These are phyloP conservation scores for Penicillium brevicompactum DNA, from an alignment of 2,329 filamentous ascomycete species.

Conservation along the genomic window DNA sequence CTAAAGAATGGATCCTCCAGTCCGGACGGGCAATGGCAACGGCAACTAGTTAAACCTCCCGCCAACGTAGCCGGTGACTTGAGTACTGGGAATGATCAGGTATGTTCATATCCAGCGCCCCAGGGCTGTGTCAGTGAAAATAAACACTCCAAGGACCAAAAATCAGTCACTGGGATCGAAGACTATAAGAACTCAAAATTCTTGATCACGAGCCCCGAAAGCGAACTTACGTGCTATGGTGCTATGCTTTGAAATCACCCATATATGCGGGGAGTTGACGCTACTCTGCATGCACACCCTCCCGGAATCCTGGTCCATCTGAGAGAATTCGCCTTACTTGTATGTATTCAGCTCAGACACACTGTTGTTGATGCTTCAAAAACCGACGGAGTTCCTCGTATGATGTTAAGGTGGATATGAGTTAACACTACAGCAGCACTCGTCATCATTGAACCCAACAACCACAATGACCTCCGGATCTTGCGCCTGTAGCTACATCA, in stretches of 20 bases:
- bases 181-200: too few relatives aligned
- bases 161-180: too few relatives aligned
- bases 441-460: neutral
- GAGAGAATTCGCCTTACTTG: too few relatives aligned
- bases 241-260: constrained; percentile 32
- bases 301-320: neutral
- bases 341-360: neutral
- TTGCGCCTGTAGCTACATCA: constrained; percentile 48
- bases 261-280: constrained; percentile 8
- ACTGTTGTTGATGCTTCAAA: neutral
- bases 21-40: too few relatives aligned
- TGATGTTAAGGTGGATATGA: constrained; percentile 8
- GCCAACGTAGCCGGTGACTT: too few relatives aligned
- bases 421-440: neutral
- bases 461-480: constrained; percentile 39
- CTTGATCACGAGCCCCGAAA: neutral
- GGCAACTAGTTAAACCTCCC: too few relatives aligned
- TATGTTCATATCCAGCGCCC: too few relatives aligned
- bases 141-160: too few relatives aligned
- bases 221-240: constrained; percentile 5
- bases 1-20: too few relatives aligned
- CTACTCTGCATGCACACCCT: neutral
- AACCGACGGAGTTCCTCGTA: constrained; percentile 1
- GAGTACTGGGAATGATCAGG: too few relatives aligned
- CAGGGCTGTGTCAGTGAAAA: too few relatives aligned